Evolutionary conservation across 2,329 filamentous ascomycete genomes (phyloP).

Genomic region (Curvularia sp.): DNA sequence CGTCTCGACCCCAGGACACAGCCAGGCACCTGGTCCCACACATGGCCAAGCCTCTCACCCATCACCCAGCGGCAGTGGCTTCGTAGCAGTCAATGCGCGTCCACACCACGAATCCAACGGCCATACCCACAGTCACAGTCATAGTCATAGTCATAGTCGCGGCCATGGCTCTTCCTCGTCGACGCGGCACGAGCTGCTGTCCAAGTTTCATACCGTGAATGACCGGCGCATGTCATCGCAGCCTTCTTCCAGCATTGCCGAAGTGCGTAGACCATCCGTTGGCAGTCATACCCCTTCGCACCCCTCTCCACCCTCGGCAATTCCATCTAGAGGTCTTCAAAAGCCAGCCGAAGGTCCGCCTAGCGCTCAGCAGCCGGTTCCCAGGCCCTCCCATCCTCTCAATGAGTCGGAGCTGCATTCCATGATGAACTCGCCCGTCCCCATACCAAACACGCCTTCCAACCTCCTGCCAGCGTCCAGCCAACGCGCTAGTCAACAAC

Average conservation of each 20-base stretch:
- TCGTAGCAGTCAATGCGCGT: slow-evolving; percentile 65
- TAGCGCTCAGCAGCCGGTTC: slow-evolving; percentile 22
- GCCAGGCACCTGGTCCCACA: slow-evolving; percentile 9
- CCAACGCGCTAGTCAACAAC: slow-evolving; percentile 45
- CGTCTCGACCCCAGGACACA: slow-evolving; percentile 19
- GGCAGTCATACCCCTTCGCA: slow-evolving; percentile 35
- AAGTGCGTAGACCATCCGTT: slow-evolving; percentile 40
- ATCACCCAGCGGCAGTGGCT: slow-evolving; percentile 57
- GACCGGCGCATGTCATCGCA: slow-evolving; percentile 54
- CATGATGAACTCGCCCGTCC: slow-evolving; percentile 56
- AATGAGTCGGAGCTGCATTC: slow-evolving; percentile 51
- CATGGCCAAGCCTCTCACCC: slow-evolving; percentile 28
- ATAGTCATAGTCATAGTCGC: slow-evolving; percentile 35
- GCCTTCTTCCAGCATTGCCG: slow-evolving; percentile 30
- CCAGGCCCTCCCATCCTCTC: slow-evolving; percentile 34
- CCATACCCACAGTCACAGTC: slow-evolving; percentile 34
- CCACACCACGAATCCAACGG: slow-evolving; percentile 49
- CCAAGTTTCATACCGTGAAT: slow-evolving; percentile 67
- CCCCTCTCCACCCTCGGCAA: slow-evolving; percentile 33
- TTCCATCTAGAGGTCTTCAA: slow-evolving; percentile 38
- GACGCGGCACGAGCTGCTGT: slow-evolving; percentile 66
- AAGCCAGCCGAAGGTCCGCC: slow-evolving; percentile 33
- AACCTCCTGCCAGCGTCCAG: slow-evolving; percentile 58
- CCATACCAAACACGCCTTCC: slow-evolving; percentile 63
- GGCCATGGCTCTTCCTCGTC: slow-evolving; percentile 60